These are phyloP conservation scores for Crepidotus variabilis DNA, from an alignment of 768 basidiomycete species.

Conservation along the genomic window DNA sequence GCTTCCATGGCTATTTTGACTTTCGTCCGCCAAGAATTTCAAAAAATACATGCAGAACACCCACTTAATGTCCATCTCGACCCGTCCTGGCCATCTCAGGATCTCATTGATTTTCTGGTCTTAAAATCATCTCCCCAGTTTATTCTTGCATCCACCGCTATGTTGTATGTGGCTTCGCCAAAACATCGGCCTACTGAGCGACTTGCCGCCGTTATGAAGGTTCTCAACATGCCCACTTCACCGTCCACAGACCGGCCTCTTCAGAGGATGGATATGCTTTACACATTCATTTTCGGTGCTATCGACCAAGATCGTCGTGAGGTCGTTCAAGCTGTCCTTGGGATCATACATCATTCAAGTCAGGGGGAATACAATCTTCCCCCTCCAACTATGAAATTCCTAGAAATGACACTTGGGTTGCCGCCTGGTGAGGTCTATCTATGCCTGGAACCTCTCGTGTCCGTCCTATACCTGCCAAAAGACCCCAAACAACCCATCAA, in stretches of 20 bases:
- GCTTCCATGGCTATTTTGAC: constrained; percentile 9
- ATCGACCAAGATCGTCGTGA: not conserved
- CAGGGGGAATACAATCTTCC: not conserved
- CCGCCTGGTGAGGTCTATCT: not conserved
- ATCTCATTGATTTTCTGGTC: not conserved
- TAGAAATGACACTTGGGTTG: not conserved
- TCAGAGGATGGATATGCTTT: not conserved
- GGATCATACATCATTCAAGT: not conserved
- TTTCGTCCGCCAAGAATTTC: constrained; percentile 10
- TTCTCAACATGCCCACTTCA: not conserved
- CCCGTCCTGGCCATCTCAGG: not conserved
- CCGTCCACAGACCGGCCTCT: not conserved
- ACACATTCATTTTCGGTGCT: not conserved
- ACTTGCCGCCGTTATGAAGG: not conserved
- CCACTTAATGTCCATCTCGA: not conserved
- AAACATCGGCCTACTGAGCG: not conserved
- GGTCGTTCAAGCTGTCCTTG: constrained; percentile 10
- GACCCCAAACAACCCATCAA: not conserved
- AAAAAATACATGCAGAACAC: constrained; percentile 7
- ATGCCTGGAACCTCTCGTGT: not conserved
- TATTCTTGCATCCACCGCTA: not conserved
- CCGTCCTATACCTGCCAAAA: not conserved
- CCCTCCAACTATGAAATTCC: not conserved
- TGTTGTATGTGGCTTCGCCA: not conserved
- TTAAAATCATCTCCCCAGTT: not conserved